Evolutionary conservation across 1,139 yeast genomes (phyloP).

Genomic region (Candida sp.): DNA sequence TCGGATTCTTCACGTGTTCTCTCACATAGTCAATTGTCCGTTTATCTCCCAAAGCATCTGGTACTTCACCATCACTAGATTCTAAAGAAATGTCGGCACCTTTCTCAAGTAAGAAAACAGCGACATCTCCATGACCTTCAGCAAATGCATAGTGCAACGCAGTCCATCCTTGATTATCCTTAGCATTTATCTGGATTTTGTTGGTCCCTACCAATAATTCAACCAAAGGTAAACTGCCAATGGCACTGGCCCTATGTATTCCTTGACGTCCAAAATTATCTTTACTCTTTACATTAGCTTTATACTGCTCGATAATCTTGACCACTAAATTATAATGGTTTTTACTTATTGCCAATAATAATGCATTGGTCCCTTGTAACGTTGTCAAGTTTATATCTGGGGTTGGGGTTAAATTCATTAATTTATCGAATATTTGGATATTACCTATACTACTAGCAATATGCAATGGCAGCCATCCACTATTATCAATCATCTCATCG

Average conservation of each 20-base stretch:
- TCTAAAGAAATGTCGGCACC: constrained; percentile 63
- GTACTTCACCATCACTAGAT: constrained; percentile 53
- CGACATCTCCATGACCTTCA: constrained; percentile 86
- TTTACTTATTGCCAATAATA: constrained; percentile 78
- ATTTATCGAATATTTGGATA: constrained; percentile 42
- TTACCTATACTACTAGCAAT: constrained; percentile 77
- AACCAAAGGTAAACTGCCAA: constrained; percentile 60
- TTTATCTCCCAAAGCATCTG: constrained; percentile 61
- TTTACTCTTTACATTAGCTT: constrained; percentile 61
- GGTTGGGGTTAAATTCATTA: constrained; percentile 24
- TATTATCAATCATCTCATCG: constrained; percentile 65
- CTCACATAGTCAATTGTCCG: constrained; percentile 37
- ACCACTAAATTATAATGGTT: constrained; percentile 52
- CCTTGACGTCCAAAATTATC: constrained; percentile 69
- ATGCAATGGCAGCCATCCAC: constrained; percentile 91
- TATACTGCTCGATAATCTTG: constrained; percentile 45
- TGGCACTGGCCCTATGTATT: constrained; percentile 80
- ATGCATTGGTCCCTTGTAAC: constrained; percentile 64
- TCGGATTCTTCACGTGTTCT: background rate
- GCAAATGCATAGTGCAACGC: constrained; percentile 89
- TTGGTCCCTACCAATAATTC: constrained; percentile 48
- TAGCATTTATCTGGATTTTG: constrained; percentile 62
- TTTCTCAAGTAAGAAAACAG: constrained; percentile 51
- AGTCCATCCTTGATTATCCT: constrained; percentile 78
- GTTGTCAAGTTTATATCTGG: constrained; percentile 52